Evolutionary conservation across 176 grass and related monocot species (phyloP), one percentile per base, ranked within the genome.

Genomic region (Saccharum officinarum): DNA sequence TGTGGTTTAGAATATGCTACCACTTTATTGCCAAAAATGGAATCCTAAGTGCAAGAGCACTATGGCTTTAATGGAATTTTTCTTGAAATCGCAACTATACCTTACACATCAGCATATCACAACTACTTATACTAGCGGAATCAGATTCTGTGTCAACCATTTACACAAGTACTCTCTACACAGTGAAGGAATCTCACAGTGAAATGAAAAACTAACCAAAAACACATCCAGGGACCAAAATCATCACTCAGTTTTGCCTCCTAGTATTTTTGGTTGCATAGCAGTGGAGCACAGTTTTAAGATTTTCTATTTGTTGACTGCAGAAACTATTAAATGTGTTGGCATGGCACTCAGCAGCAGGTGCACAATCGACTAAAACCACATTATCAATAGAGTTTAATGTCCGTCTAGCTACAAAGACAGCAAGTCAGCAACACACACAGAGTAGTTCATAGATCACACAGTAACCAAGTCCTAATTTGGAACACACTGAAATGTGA

Each of bases 341-440:
- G 10, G 40, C 74, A 11, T 33, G 11, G 12, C 49, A 40, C 63
- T 81, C 22, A 42, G 33, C 33, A 81, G 30, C 10, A 17, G 18
- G 44, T 71, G 41, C 8, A 30, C 36, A 82, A 59, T 61, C 25
- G 3, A 33, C 8, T 69, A 69, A 49, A 75, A 61, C 38, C 49
- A n/a, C 55, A 62, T 69, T 69, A 25, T 68, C 75, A 59, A 38
- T 57, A 44, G 15, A 76, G 17, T 69, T 15, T 37, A 57, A 71
- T 68, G 12, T 66, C 40, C 1, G 15, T 74, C 37, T 75, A 89
- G 28, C 22, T 71, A 64, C 39, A 87, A 82, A 60, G 59, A 64
- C 63, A 69, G 17, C 18, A 73, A 57, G 45, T 50, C 71, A 69
- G 23, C 18, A 73, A 57, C 44, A 18, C 59, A 8, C 31, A 89